These are phyloP conservation scores for Plasmodium gallinaceum DNA, from an alignment of 169 alveolate species.

Conservation along the genomic window DNA sequence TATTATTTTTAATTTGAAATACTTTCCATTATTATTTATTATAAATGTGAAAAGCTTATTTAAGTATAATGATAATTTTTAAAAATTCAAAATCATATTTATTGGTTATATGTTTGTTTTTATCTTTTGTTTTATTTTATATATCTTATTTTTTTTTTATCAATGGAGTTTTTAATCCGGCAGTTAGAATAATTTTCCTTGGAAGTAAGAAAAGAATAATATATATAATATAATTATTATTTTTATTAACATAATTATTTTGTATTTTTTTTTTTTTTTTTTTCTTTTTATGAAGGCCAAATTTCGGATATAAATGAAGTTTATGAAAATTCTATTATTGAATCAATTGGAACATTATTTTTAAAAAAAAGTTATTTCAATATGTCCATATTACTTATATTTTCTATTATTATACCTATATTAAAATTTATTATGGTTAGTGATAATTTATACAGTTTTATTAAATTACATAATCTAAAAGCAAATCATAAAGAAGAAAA, in stretches of 20 bases:
- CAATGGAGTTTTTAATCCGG: constrained; percentile 69
- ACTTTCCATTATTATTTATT: neutral
- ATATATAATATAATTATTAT: neutral
- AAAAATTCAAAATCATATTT: constrained; percentile 15
- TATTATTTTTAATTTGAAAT: no score
- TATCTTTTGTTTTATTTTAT: constrained; percentile 54
- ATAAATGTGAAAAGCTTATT: constrained; percentile 11
- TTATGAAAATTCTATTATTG: constrained; percentile 62
- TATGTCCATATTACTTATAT: constrained; percentile 48
- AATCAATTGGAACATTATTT: constrained; percentile 59
- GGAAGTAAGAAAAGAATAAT: constrained; percentile 46
- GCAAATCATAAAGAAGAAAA: constrained; percentile 23
- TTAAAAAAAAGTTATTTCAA: constrained; percentile 48
- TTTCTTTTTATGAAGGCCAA: constrained; percentile 8
- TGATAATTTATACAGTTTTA: constrained; percentile 61
- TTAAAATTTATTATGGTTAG: constrained; percentile 60
- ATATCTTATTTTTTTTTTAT: constrained; percentile 52
- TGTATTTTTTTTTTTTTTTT: neutral
- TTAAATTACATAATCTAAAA: constrained; percentile 31
- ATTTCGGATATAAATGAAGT: constrained; percentile 23
- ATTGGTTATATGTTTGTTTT: constrained; percentile 37
- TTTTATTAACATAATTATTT: neutral
- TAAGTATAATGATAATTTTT: constrained; percentile 13
- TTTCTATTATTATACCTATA: constrained; percentile 61
- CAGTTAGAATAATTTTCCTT: constrained; percentile 62